phyloP scores from a whole-genome alignment of 176 grass and related monocot genomes.

The Dendrocalamus sinicus region DNA sequence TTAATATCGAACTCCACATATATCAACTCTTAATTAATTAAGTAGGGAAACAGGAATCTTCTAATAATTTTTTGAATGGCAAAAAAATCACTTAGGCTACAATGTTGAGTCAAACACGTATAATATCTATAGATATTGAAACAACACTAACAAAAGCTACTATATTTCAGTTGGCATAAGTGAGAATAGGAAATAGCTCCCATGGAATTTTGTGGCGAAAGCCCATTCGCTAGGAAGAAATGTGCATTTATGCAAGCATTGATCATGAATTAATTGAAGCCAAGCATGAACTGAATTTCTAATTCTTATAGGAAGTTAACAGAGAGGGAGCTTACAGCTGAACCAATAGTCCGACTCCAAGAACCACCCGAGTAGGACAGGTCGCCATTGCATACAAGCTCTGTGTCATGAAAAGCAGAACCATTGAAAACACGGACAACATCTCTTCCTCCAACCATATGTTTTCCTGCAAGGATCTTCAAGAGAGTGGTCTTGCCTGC shows the following conservation, averaged over 20 bases:
- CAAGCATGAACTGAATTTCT: constrained; percentile 4
- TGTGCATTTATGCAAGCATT: neutral
- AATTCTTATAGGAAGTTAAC: constrained; percentile 33
- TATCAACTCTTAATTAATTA: neutral
- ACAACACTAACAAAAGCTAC: neutral
- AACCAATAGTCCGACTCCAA: constrained; percentile 92
- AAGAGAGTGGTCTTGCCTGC: constrained; percentile 96
- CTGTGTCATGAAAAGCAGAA: constrained; percentile 96
- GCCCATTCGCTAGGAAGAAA: neutral
- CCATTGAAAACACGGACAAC: constrained; percentile 84
- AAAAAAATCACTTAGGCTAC: neutral
- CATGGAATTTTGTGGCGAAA: neutral
- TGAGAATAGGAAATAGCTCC: neutral
- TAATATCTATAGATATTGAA: neutral
- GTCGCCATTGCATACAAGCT: constrained; percentile 82
- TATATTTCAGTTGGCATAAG: neutral
- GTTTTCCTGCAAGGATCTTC: constrained; percentile 96
- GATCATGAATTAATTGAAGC: neutral
- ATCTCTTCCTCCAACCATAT: constrained; percentile 98
- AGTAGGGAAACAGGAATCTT: neutral
- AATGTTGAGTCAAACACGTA: neutral
- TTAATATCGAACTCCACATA: neutral
- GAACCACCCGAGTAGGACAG: constrained; percentile 65
- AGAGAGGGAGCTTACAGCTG: constrained; percentile 63
- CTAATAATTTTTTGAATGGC: neutral